Conservation (phyloP, 1,284 basidiomycete species). For the Papiliotrema flavescens region DNA sequence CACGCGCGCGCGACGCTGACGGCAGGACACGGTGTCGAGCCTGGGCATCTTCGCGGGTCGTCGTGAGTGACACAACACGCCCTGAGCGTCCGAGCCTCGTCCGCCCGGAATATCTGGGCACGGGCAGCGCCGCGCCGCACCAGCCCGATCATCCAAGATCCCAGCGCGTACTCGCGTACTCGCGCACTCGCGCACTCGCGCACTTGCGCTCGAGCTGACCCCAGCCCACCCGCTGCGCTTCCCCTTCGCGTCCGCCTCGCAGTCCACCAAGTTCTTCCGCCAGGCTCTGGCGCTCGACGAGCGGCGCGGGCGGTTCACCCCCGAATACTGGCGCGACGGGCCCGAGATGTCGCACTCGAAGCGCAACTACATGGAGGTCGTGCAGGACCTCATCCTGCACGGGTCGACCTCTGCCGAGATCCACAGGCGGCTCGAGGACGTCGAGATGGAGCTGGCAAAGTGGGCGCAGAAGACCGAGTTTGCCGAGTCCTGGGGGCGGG, state of each 20-base stretch:
- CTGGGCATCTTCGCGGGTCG: too few species aligned
- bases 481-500: too few species aligned
- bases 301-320: constrained; percentile 37
- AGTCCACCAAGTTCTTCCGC: constrained; percentile 36
- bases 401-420: not conserved
- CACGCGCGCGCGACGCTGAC: too few species aligned
- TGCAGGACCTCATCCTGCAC: not conserved
- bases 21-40: constrained; percentile 22
- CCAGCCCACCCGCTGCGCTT: too few species aligned
- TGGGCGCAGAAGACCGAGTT: too few species aligned
- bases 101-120: not conserved
- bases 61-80: not conserved
- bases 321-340: constrained; percentile 18
- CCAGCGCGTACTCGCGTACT: not conserved
- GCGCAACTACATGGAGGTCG: not conserved
- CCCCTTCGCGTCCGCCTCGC: constrained; percentile 22
- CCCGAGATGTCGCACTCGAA: not conserved
- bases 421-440: not conserved
- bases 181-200: not conserved
- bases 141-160: not conserved
- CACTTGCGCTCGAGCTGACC: not conserved
- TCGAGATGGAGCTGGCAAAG: too few species aligned
- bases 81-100: not conserved
- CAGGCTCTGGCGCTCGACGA: constrained; percentile 46
- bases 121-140: not conserved